phyloP scores from a whole-genome alignment of 2,329 filamentous ascomycete species.

The Sphaerulina musiva region DNA sequence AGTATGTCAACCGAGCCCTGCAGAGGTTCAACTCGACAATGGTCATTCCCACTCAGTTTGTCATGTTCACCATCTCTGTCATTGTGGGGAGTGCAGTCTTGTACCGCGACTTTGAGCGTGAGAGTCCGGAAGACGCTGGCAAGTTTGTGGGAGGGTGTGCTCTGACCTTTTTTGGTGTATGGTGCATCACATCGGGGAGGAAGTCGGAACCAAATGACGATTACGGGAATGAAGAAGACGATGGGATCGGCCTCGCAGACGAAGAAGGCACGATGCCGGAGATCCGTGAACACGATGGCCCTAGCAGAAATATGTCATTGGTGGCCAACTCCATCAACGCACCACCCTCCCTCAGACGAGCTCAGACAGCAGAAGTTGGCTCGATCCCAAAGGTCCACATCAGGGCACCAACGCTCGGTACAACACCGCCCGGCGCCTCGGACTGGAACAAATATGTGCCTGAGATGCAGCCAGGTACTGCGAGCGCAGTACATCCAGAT shows the following conservation, averaged over 20 bases:
- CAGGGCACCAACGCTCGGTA: constrained; percentile 7
- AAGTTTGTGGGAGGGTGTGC: constrained; percentile 90
- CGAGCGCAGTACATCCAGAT: constrained; percentile 29
- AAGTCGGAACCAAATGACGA: constrained; percentile 50
- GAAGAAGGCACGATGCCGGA: constrained; percentile 32
- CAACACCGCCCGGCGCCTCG: constrained; percentile 8
- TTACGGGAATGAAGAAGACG: constrained; percentile 34
- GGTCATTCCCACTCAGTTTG: constrained; percentile 96
- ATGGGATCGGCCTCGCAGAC: constrained; percentile 39
- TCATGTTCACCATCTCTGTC: constrained; percentile 90
- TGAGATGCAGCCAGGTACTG: constrained; percentile 20
- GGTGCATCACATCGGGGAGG: constrained; percentile 85
- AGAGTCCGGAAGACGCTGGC: constrained; percentile 61
- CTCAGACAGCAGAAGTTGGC: constrained; percentile 9
- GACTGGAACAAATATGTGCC: constrained; percentile 13
- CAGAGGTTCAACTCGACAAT: constrained; percentile 95
- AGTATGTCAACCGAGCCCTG: constrained; percentile 84
- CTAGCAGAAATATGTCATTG: constrained; percentile 12
- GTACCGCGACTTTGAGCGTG: constrained; percentile 89
- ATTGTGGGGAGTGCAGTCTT: constrained; percentile 89
- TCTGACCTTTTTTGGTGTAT: constrained; percentile 93
- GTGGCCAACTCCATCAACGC: constrained; percentile 12
- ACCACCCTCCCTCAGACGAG: constrained; percentile 13
- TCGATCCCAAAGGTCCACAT: constrained; percentile 9
- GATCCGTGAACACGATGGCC: constrained; percentile 22